phyloP scores from a whole-genome alignment of 352 stramenopile genomes.

The Globisporangium yorkense region DNA sequence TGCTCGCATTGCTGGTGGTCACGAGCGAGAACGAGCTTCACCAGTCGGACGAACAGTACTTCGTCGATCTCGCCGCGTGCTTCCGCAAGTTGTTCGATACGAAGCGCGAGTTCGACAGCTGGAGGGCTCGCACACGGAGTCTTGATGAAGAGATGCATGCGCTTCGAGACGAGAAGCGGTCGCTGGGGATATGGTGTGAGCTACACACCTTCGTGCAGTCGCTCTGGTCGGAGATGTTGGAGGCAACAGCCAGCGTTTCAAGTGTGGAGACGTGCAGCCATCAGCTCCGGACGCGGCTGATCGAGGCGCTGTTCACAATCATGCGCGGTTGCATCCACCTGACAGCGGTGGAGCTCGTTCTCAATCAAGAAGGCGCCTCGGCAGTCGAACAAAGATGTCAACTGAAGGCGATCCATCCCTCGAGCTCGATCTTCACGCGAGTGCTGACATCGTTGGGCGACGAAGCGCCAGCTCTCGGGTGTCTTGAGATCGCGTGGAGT shows the following conservation, averaged over 20 bases:
- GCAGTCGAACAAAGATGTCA: background rate
- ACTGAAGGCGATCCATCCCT: background rate
- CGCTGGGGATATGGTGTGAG: background rate
- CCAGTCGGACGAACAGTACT: background rate
- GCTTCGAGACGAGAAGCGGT: background rate
- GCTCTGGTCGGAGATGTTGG: background rate
- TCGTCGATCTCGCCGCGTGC: background rate
- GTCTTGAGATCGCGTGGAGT: constrained; percentile 2
- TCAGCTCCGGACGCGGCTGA: background rate
- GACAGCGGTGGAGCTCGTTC: constrained; percentile 1
- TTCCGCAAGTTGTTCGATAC: constrained; percentile 1
- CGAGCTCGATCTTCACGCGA: background rate
- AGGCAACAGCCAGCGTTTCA: background rate
- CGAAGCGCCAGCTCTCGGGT: background rate
- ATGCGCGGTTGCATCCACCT: background rate
- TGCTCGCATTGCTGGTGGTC: constrained; percentile 5
- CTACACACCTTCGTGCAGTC: background rate
- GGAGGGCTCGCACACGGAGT: background rate
- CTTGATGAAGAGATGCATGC: background rate
- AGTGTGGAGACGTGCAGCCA: background rate
- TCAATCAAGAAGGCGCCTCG: background rate
- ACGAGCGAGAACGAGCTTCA: background rate
- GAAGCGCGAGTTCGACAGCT: background rate
- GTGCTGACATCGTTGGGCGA: background rate
- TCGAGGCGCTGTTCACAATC: background rate